phyloP scores from a whole-genome alignment of 305 asterid genomes.

The Solanum hybrid region DNA sequence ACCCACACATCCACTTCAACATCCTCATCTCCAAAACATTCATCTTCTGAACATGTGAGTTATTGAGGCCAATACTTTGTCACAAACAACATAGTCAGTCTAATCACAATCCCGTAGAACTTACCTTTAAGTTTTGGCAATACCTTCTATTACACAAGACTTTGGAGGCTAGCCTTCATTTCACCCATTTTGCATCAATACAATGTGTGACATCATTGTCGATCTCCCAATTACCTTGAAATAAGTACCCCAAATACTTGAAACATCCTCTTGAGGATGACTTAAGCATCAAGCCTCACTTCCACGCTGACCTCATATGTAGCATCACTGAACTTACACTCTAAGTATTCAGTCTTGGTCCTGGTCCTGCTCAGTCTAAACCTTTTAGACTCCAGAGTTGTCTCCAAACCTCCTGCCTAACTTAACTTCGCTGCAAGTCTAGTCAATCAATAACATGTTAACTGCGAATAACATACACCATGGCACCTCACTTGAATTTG shows the following conservation, averaged over 20 bases:
- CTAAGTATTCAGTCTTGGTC: background rate
- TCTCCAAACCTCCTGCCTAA: background rate
- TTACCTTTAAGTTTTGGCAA: background rate
- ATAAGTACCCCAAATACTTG: background rate
- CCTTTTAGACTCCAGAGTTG: background rate
- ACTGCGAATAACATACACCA: background rate
- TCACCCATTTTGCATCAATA: background rate
- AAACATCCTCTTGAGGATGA: background rate
- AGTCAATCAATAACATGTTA: background rate
- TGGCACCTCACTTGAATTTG: background rate
- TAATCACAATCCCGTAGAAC: background rate
- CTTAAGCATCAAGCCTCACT: background rate
- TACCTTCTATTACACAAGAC: background rate
- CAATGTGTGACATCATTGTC: background rate
- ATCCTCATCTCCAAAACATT: background rate
- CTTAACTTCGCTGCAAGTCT: background rate
- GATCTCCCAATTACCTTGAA: background rate
- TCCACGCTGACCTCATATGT: background rate
- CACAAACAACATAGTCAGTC: background rate
- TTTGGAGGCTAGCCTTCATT: background rate
- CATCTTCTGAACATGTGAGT: background rate
- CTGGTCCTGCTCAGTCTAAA: background rate
- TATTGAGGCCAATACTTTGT: background rate
- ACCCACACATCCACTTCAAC: background rate
- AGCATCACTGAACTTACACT: background rate